A percentile compares a stretch with the other conserved stretches of the same genome.
Evolutionary conservation across 257 asterid genomes (phyloP).

Genomic region (Voacanga thouarsii): DNA sequence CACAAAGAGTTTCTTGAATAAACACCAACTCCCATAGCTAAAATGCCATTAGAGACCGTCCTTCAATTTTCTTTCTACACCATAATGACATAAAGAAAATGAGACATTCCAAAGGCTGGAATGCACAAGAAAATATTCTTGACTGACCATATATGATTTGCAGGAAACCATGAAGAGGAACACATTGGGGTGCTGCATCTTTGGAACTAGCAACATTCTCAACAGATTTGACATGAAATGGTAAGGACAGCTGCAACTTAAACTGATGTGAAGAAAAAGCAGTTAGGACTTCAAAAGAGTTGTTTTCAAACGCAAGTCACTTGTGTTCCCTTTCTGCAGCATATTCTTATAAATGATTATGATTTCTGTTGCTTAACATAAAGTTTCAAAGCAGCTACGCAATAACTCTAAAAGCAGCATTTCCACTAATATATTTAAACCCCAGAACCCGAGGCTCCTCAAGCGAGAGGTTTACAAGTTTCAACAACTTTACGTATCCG

Average conservation of each 20-base stretch:
- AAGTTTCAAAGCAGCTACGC: background rate
- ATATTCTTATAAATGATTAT: background rate
- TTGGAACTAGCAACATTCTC: constrained; percentile 44
- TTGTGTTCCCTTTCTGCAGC: constrained; percentile 7
- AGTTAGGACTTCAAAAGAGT: background rate
- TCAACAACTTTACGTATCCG: constrained; percentile 65
- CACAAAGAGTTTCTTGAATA: background rate
- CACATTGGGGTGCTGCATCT: constrained; percentile 47
- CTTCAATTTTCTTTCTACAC: background rate
- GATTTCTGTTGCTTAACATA: background rate
- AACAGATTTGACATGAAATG: constrained; percentile 44
- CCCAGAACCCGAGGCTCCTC: constrained; percentile 27
- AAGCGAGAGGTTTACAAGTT: constrained; percentile 63
- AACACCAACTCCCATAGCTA: background rate
- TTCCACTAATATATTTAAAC: constrained; percentile 13
- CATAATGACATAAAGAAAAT: background rate
- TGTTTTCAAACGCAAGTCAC: background rate
- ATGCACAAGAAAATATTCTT: constrained; percentile 5
- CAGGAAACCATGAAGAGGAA: constrained; percentile 56
- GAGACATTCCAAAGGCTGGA: background rate
- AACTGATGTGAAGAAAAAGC: constrained; percentile 38
- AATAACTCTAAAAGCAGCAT: background rate
- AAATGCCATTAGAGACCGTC: background rate
- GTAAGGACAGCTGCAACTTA: constrained; percentile 66
- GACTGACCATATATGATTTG: constrained; percentile 20